Evolutionary conservation across 345 rosid species (phyloP).

Genomic region (Eucalyptus cloeziana): DNA sequence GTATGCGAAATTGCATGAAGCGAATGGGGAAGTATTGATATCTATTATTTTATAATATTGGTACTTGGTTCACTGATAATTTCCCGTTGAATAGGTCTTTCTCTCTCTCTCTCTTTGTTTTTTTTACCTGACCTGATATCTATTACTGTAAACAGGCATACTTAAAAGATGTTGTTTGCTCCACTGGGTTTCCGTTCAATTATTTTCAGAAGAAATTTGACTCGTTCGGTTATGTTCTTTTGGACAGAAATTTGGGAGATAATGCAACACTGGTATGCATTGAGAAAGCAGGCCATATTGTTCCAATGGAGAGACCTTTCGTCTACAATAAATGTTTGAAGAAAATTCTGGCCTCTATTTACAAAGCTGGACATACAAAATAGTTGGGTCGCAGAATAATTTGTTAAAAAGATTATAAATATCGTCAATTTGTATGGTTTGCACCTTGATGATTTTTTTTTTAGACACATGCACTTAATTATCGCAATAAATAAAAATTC

Average conservation of each 20-base stretch:
- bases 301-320: neutral
- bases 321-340: neutral
- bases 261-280: neutral
- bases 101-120: neutral
- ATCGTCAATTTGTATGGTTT: neutral
- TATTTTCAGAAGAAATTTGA: neutral
- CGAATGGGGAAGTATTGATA: neutral
- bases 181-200: neutral
- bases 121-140: too few relatives aligned
- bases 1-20: neutral
- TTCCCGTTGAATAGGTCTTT: neutral
- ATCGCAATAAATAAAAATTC: too few relatives aligned
- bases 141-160: neutral
- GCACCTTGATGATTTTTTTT: neutral
- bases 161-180: neutral
- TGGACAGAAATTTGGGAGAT: slow-evolving; percentile 3
- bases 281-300: slow-evolving; percentile 14
- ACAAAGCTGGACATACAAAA: neutral
- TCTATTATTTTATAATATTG: neutral
- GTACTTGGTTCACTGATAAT: neutral
- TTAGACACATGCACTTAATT: neutral
- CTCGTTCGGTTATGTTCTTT: neutral
- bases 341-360: slow-evolving; percentile 5
- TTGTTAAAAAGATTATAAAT: neutral
- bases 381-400: neutral